phyloP scores from a whole-genome alignment of 1,139 yeast genomes.

The Eremothecium coryli region DNA sequence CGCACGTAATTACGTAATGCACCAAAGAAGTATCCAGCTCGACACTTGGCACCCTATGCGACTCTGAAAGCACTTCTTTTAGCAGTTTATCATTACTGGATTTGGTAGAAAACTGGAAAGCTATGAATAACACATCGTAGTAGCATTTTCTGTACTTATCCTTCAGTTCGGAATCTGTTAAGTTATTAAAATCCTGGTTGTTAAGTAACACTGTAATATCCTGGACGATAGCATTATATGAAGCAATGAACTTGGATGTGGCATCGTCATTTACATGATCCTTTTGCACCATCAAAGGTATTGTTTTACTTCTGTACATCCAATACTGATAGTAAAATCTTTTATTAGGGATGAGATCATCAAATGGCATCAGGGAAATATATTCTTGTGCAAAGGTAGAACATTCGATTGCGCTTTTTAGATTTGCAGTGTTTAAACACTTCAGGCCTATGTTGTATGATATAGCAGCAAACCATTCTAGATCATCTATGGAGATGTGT shows the following conservation, averaged over 20 bases:
- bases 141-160: background rate
- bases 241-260: background rate
- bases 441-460: conserved; percentile 20
- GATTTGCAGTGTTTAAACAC: conserved; percentile 8
- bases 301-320: conserved; percentile 13
- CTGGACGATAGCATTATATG: background rate
- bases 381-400: conserved; percentile 11
- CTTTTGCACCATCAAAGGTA: background rate
- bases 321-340: conserved; percentile 17
- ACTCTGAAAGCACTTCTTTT: too few relatives aligned
- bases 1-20: too few relatives aligned
- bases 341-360: conserved; percentile 15
- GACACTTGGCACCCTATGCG: too few relatives aligned
- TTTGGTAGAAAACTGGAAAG: background rate
- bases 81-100: background rate
- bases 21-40: too few relatives aligned
- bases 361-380: conserved; percentile 15
- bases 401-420: conserved; percentile 5
- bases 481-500: conserved; percentile 17
- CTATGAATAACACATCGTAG: background rate
- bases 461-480: conserved; percentile 26
- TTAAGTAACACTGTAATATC: background rate
- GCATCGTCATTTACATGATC: background rate
- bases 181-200: background rate
- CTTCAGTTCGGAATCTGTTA: background rate